Base-by-base conservation (phyloP, 495 filamentous ascomycete genomes). In the Penicillium bovifimosum region DNA sequence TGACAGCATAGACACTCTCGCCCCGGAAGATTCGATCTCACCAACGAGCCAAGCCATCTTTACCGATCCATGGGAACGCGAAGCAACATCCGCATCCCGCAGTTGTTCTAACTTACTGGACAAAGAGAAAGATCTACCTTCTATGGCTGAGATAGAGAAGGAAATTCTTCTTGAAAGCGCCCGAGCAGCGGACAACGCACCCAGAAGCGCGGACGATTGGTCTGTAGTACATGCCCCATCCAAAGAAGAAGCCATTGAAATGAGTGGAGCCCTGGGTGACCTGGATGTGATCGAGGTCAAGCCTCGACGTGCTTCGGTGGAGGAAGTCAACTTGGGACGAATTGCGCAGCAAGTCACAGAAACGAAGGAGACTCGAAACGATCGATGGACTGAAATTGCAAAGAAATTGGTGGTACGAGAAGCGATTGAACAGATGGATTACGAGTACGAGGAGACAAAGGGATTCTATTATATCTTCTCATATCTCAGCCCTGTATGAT, bases 371-470 rank as follows among this genome's bases (percentile, higher is more conserved):
- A 62, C 59, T 16, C 66, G 79, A 46, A 84, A 82, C 41, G 81
- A 87, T 52, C 86, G 95, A 67, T 97, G 95, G 95, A 98, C 93
- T 0, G 93, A 97, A 65, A 91, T 98, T 59, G 95, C 91, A 7
- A 96, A 95, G 72, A 90, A 96, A 58, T 68, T 98, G 41, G 90
- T 98, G 10, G 78, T 86, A 34, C 80, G 82, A 49, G 92, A 97
- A 63, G 95, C 93, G 0, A 89, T 98, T 56, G 85, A 95, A 53
- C 72, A 84, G 46, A 65, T 83, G 52, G 90, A 90, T 0, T 97
- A 95, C 68, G 88, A 90, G 57, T 97, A 83, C 61, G 91, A 97
- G 62, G 92, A 97, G 73, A 93, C 89, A 2, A 86, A 88, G 44
- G 81, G 72, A 42, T 95, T 88, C 68, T 97, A 87, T 69, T 97